Evolutionary conservation across 75 land plant species (phyloP).

Genomic region (Cupressus sempervirens): DNA sequence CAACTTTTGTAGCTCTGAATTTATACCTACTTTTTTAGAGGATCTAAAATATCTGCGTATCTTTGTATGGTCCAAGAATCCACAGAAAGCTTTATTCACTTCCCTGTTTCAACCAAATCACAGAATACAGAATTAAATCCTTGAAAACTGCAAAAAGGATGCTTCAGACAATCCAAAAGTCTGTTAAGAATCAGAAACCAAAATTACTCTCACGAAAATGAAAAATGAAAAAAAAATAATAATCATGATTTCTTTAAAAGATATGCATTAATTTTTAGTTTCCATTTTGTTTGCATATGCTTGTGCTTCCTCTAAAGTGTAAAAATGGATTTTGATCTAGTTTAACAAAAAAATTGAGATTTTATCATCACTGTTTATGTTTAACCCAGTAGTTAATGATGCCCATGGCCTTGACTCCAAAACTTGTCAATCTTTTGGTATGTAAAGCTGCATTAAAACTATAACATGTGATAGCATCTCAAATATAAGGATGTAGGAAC

Average conservation of each 20-base stretch:
- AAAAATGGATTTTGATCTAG: neutral
- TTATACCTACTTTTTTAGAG: conserved; percentile 6
- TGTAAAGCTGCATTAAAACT: neutral
- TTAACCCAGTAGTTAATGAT: neutral
- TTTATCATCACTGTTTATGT: neutral
- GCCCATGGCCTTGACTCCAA: neutral
- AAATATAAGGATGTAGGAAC: neutral
- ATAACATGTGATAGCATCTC: neutral
- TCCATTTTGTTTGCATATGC: neutral
- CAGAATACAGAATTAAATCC: neutral
- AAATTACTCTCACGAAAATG: neutral
- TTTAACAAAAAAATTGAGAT: neutral
- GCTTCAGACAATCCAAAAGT: neutral
- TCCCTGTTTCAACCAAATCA: conserved; percentile 39
- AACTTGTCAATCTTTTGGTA: neutral
- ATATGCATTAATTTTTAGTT: neutral
- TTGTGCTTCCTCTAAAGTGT: neutral
- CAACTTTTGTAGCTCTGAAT: neutral
- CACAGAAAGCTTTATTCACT: conserved; percentile 80
- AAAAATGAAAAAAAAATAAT: neutral
- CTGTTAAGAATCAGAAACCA: neutral
- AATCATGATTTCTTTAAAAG: neutral
- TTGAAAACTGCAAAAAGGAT: neutral
- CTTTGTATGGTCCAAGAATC: conserved; percentile 56
- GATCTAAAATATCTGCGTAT: conserved; percentile 10